Conservation (phyloP, 2,329 filamentous ascomycete species). For the Geosmithia flava region DNA sequence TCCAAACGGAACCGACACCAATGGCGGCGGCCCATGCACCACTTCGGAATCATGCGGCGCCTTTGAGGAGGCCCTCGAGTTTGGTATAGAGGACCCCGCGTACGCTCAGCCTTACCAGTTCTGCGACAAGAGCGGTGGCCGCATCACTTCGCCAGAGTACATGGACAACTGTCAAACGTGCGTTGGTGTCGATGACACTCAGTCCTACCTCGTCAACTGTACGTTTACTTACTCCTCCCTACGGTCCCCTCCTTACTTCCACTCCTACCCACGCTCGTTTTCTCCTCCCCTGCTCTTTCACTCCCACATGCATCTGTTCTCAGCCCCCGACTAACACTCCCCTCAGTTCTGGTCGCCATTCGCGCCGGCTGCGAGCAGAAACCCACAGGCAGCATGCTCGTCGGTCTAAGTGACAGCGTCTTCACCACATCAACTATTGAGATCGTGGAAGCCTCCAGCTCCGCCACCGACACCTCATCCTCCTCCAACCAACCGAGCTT, state of each 20-base stretch:
- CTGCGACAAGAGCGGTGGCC: slow-evolving; percentile 27
- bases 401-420: slow-evolving; percentile 31
- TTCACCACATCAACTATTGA: slow-evolving; percentile 22
- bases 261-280: too few species aligned
- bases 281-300: too few species aligned
- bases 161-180: slow-evolving; percentile 32
- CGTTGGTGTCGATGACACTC: slow-evolving; percentile 25
- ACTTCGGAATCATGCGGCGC: slow-evolving; percentile 37
- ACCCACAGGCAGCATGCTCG: slow-evolving; percentile 19
- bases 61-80: slow-evolving; percentile 28
- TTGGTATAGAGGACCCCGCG: slow-evolving; percentile 22
- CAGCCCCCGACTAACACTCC: not conserved
- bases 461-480: not conserved
- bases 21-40: slow-evolving; percentile 8
- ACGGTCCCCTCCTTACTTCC: not conserved
- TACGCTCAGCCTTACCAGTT: slow-evolving; percentile 28
- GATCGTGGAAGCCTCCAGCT: slow-evolving; percentile 18
- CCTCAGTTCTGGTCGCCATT: slow-evolving; percentile 34
- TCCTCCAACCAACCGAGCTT: slow-evolving; percentile 10
- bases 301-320: too few species aligned
- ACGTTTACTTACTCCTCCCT: slow-evolving; percentile 7
- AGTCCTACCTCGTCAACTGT: slow-evolving; percentile 38
- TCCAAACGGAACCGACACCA: slow-evolving; percentile 27
- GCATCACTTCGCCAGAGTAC: slow-evolving; percentile 14
- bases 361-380: slow-evolving; percentile 37